These are phyloP conservation scores for Mycena amicta DNA, from an alignment of 768 basidiomycete genomes.

Conservation along the genomic window DNA sequence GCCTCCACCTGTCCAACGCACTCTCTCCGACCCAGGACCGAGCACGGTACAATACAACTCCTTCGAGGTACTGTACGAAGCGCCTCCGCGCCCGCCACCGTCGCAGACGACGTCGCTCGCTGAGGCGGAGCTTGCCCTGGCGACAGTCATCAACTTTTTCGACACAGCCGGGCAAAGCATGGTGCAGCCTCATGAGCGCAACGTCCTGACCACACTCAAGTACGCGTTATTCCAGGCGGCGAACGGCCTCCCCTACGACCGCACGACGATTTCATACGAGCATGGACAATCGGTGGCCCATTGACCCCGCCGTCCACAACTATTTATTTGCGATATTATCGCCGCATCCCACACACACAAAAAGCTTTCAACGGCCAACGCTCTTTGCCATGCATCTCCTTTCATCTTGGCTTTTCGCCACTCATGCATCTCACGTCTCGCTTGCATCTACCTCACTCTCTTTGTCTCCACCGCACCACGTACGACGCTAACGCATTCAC, in stretches of 20 bases:
- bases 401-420: neutral
- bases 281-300: neutral
- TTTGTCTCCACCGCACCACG: neutral
- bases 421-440: constrained; percentile 8
- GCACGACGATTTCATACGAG: constrained; percentile 9
- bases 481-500: constrained; percentile 5
- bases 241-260: constrained; percentile 9
- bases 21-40: neutral
- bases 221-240: constrained; percentile 52
- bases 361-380: constrained; percentile 9
- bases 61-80: neutral
- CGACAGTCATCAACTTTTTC: constrained; percentile 55
- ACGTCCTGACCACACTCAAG: constrained; percentile 50
- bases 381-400: constrained; percentile 19
- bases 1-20: neutral
- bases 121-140: constrained; percentile 57
- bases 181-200: constrained; percentile 37
- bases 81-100: constrained; percentile 35
- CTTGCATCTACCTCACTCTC: constrained; percentile 1
- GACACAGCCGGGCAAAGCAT: constrained; percentile 38
- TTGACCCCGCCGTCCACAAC: neutral
- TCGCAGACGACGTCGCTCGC: constrained; percentile 29
- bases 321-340: constrained; percentile 3
- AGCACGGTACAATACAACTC: neutral
- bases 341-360: constrained; percentile 1